Evolutionary conservation across 805 yeast species (phyloP), one percentile per base, ranked within the genome.

Genomic region (Saturnispora silvae): DNA sequence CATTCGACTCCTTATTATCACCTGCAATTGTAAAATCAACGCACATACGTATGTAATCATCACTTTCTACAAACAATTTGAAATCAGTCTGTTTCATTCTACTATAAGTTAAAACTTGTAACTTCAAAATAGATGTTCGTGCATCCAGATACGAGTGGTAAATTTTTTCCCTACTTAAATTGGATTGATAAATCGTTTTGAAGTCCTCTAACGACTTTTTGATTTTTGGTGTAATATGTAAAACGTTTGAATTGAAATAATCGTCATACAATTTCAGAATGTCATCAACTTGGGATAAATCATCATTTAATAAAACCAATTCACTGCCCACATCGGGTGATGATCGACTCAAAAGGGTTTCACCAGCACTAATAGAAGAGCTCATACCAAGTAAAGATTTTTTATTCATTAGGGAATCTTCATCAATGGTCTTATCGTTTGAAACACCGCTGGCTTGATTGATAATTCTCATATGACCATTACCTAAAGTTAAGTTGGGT

Each of bases 61-160:
- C 74, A 0, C 87, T 78, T 24, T 58, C 60, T 46, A 74, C 74
- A 54, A 83, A 85, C 5, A 64, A 70, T n/a, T 64, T 65, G 44
- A 74, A 70, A 43, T 77, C 77, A 1, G 63, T 57, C 6, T 60
- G 59, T 32, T 69, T 67, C 65, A 86, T 64, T 16, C 65, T 55
- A 8, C 63, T 56, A 45, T 62, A 72, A 0, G 75, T 66, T 8
- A 66, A 65, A 13, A 63, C 54, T 48, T 85, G 95, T 3, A 80
- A 49, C 2, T 62, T 51, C 19, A 85, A 56, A n/a, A 85, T 59
- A 10, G 75, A 63, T 37, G 64, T 67, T 40, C 94, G 61, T 0
- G 86, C 85, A 18, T 56, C 57, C 5, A 24, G n/a, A 15, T 36
- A 36, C 13, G 13, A 14, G 16, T 19, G 11, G 10, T 13, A 20